Percentiles rank a stretch among this genome's conserved stretches.
Conservation (phyloP, 768 basidiomycete genomes). For the Multifurca ochricompacta region DNA sequence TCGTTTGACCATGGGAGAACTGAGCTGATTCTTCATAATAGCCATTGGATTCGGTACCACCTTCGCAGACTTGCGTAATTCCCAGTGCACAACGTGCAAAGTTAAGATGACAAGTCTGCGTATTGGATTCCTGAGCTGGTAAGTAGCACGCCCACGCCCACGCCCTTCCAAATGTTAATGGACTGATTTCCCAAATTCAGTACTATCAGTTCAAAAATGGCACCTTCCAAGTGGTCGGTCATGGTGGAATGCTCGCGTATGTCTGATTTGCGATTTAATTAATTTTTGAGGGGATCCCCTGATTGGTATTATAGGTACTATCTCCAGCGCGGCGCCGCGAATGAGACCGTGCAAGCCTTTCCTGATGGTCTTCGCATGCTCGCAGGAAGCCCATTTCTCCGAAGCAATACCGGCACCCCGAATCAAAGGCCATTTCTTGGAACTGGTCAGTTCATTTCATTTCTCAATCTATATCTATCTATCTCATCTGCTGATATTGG, state of each 20-base stretch:
- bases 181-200: neutral
- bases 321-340: neutral
- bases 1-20: neutral
- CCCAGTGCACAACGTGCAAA: conserved; percentile 13
- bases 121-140: conserved; percentile 15
- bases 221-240: neutral
- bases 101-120: conserved; percentile 16
- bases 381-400: conserved; percentile 24
- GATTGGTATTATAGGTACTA: conserved; percentile 14
- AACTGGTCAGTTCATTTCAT: conserved; percentile 20
- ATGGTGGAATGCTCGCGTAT: conserved; percentile 14
- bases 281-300: neutral
- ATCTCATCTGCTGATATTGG: neutral
- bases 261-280: neutral
- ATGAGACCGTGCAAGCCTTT: conserved; percentile 13
- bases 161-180: neutral
- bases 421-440: conserved; percentile 23
- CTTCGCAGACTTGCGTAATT: neutral
- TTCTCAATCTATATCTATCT: too few relatives aligned
- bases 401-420: conserved; percentile 21
- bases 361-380: conserved; percentile 24
- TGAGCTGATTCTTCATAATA: neutral
- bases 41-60: conserved; percentile 6
- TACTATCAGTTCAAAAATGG: conserved; percentile 5
- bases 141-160: neutral